Conservation (phyloP, 2,329 filamentous ascomycete genomes). For the Monilinia aucupariae region DNA sequence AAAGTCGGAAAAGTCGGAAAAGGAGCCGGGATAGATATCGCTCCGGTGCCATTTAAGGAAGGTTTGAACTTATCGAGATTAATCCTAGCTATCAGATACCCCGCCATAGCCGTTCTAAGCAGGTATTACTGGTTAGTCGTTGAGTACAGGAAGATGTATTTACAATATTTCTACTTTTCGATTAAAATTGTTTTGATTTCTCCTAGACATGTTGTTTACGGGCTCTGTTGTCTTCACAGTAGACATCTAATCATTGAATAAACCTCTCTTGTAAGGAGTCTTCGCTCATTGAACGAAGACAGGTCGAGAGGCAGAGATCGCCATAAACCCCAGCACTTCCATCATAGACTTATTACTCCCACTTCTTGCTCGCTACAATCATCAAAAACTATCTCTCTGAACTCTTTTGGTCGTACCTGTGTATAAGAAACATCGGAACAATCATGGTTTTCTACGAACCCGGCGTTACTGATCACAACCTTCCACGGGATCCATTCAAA, state of each 20-base stretch:
- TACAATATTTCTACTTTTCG: not conserved
- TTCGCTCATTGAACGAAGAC: not conserved
- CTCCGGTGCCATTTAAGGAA: not conserved
- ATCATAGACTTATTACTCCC: not conserved
- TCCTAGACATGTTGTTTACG: not conserved
- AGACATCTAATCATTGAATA: not conserved
- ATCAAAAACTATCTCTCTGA: not conserved
- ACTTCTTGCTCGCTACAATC: not conserved
- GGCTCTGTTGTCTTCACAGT: not conserved
- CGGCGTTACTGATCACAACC: conserved; percentile 12
- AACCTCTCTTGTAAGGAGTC: not conserved
- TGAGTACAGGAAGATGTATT: not conserved
- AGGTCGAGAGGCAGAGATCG: not conserved
- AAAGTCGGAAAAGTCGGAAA: not conserved
- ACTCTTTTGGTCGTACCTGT: not conserved
- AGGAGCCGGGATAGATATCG: not conserved
- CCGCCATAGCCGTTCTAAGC: not conserved
- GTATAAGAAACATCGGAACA: not conserved
- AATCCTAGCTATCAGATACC: not conserved
- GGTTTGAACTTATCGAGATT: not conserved
- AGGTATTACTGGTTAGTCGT: not conserved
- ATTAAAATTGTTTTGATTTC: not conserved
- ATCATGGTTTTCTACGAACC: conserved; percentile 11
- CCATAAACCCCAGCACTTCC: not conserved
- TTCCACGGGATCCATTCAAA: conserved; percentile 19